A percentile compares a stretch with the other conserved stretches of the same genome.
Evolutionary conservation across 805 yeast species (phyloP).

Genomic region (Yamadazyma insecticola): DNA sequence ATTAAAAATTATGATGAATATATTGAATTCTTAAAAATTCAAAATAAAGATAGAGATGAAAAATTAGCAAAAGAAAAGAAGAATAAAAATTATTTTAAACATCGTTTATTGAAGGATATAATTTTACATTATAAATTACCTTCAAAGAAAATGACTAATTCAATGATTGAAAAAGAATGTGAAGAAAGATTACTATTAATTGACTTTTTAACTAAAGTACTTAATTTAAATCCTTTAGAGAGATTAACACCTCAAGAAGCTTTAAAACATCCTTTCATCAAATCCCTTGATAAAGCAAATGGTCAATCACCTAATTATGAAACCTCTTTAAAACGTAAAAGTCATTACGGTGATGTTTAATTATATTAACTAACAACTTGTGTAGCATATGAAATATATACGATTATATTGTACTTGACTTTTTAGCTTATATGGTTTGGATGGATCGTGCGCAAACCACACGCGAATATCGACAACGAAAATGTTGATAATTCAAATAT

Average conservation of each 20-base stretch:
- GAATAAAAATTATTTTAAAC: constrained; percentile 78
- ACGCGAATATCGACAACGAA: no score
- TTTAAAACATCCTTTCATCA: constrained; percentile 82
- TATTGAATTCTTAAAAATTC: constrained; percentile 19
- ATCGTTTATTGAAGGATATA: constrained; percentile 62
- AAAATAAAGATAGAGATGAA: constrained; percentile 24
- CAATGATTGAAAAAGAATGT: constrained; percentile 64
- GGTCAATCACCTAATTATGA: background rate
- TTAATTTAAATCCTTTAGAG: constrained; percentile 85
- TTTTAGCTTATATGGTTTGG: no score
- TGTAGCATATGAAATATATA: background rate
- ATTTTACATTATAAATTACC: constrained; percentile 72
- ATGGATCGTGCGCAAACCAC: no score
- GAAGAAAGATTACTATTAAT: constrained; percentile 64
- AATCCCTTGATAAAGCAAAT: constrained; percentile 3
- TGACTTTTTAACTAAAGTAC: constrained; percentile 73
- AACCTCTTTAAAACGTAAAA: background rate
- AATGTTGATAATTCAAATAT: no score
- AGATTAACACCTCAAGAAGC: constrained; percentile 98
- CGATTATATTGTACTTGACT: no score
- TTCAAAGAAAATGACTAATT: constrained; percentile 48
- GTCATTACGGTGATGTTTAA: constrained; percentile 1
- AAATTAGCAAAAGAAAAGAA: constrained; percentile 56
- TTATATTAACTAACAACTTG: no score
- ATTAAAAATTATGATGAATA: constrained; percentile 36